Evolutionary conservation across 371 early-diverging fungal species (phyloP).

Genomic region (Apophysomyces ossiformis): DNA sequence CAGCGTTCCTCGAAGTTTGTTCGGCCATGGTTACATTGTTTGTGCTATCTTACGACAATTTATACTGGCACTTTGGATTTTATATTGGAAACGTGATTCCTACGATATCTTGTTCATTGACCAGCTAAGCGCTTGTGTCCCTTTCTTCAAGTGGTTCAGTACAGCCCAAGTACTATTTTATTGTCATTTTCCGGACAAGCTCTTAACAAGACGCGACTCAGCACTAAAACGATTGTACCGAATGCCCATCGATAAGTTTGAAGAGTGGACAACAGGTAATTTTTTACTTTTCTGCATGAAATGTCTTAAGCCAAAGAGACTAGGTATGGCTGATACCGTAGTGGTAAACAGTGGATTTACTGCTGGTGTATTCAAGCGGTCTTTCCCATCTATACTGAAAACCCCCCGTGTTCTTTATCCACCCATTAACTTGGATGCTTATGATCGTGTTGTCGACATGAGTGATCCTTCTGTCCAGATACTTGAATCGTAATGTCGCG

Average conservation of each 20-base stretch:
- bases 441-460: slow-evolving; percentile 63
- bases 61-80: slow-evolving; percentile 64
- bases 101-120: slow-evolving; percentile 90
- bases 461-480: slow-evolving; percentile 57
- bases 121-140: slow-evolving; percentile 87
- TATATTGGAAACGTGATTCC: slow-evolving; percentile 39
- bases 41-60: slow-evolving; percentile 85
- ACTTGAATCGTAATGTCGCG: slow-evolving; percentile 52
- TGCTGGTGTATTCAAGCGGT: slow-evolving; percentile 68
- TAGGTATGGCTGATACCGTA: slow-evolving; percentile 84
- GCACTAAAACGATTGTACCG: slow-evolving; percentile 79
- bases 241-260: slow-evolving; percentile 79
- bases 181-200: slow-evolving; percentile 96
- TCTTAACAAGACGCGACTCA: slow-evolving; percentile 71
- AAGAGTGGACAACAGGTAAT: slow-evolving; percentile 84
- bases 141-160: slow-evolving; percentile 70
- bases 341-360: slow-evolving; percentile 94
- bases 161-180: slow-evolving; percentile 87
- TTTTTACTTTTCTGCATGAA: not conserved
- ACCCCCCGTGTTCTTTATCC: slow-evolving; percentile 85
- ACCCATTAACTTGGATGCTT: slow-evolving; percentile 76
- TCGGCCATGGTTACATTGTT: slow-evolving; percentile 75
- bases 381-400: slow-evolving; percentile 69
- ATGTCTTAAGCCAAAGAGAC: not conserved
- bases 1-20: slow-evolving; percentile 69